phyloP scores from a whole-genome alignment of 805 yeast genomes.

The Hanseniaspora pseudoguilliermondii region DNA sequence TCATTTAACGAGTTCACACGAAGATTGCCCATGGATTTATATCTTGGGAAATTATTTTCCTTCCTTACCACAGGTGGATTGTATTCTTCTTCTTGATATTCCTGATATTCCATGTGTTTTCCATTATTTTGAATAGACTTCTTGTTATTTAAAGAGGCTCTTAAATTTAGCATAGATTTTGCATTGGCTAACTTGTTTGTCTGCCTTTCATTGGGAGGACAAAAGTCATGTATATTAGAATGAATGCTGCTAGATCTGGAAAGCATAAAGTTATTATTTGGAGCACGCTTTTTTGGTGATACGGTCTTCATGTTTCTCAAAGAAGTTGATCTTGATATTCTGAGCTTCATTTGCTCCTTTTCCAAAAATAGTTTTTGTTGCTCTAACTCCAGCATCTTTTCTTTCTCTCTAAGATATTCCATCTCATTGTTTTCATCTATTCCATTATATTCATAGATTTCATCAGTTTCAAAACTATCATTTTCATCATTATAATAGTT shows the following conservation, averaged over 20 bases:
- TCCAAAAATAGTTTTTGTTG: conserved; percentile 2
- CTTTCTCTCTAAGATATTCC: not conserved
- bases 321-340: conserved; percentile 6
- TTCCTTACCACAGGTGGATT: not conserved
- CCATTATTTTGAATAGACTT: not conserved
- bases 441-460: not conserved
- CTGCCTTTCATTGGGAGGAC: not conserved
- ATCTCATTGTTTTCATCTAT: not conserved
- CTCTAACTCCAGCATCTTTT: not conserved
- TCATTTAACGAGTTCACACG: not conserved
- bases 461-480: not conserved
- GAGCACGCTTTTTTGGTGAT: not conserved
- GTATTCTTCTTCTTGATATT: not conserved
- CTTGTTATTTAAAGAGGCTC: conserved; percentile 12
- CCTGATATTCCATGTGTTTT: not conserved
- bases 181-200: conserved; percentile 20
- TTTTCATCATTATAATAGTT: not conserved
- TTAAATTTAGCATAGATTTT: conserved; percentile 25
- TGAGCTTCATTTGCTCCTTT: conserved; percentile 3
- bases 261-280: not conserved
- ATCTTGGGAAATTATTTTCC: conserved; percentile 3
- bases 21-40: conserved; percentile 7
- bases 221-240: not conserved
- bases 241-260: conserved; percentile 5
- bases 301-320: conserved; percentile 5